phyloP scores from a whole-genome alignment of 1,284 basidiomycete genomes.

The Neolentinus lepideus region DNA sequence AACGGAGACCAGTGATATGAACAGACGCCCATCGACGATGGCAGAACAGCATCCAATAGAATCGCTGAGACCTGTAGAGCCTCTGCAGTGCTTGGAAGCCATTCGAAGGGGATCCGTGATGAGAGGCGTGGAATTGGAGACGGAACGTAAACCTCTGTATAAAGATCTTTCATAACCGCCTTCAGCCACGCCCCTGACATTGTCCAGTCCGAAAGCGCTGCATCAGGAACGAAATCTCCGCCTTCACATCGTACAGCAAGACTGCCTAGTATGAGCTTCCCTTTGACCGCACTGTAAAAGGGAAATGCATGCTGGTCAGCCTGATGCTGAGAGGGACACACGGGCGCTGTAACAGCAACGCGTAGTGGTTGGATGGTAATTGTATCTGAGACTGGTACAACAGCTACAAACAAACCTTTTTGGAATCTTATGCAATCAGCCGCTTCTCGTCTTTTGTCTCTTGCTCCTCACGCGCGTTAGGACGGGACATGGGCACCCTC shows the following conservation, averaged over 20 bases:
- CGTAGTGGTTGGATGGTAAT: neutral
- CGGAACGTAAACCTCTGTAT: neutral
- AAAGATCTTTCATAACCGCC: neutral
- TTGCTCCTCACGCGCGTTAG: neutral
- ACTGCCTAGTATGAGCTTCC: neutral
- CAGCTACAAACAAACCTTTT: neutral
- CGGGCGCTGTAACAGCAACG: neutral
- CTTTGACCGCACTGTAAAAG: neutral
- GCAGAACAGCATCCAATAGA: no score
- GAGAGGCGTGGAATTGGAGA: neutral
- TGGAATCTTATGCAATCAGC: neutral
- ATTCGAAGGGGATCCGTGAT: neutral
- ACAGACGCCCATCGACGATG: no score
- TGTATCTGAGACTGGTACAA: neutral
- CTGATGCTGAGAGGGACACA: neutral
- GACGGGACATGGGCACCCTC: neutral
- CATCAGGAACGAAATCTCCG: neutral
- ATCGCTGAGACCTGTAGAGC: no score
- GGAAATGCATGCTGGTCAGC: neutral
- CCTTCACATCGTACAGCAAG: neutral
- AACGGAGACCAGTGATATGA: no score
- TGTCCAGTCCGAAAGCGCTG: neutral
- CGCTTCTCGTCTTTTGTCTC: constrained; percentile 1
- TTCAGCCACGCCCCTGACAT: neutral
- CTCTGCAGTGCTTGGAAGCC: neutral